Percentiles rank a stretch among this genome's conserved stretches.
Conservation (phyloP, 2,329 filamentous ascomycete genomes). For the Talaromyces marneffei region DNA sequence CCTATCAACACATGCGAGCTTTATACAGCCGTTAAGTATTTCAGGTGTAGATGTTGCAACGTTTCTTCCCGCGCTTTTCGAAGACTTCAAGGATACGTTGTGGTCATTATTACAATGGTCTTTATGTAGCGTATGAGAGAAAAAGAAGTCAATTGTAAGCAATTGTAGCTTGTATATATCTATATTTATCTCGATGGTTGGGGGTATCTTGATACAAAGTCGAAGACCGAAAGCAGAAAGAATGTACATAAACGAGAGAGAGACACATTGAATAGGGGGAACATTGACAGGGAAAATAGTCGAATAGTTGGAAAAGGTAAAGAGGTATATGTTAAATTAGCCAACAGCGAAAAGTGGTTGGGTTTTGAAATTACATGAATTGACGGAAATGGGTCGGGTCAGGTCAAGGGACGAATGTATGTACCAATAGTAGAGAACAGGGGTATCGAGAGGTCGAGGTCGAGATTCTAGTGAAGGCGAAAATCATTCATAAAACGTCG, state of each 20-base stretch:
- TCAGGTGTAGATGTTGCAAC: background rate
- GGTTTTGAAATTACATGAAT: background rate
- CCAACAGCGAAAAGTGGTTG: background rate
- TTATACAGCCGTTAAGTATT: background rate
- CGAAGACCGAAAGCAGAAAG: background rate
- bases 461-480: background rate
- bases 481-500: background rate
- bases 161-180: background rate
- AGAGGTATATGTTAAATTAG: background rate
- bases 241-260: background rate
- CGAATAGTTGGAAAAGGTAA: no score
- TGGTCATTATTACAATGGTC: no score
- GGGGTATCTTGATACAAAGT: conserved; percentile 7
- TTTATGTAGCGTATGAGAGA: no score
- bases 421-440: background rate
- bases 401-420: background rate
- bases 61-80: background rate
- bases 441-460: background rate
- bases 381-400: background rate
- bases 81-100: background rate
- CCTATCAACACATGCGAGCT: background rate
- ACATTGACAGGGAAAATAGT: background rate
- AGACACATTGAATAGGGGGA: background rate
- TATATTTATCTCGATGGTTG: conserved; percentile 2
- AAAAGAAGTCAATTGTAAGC: background rate